Base-by-base conservation (phyloP, 2,329 filamentous ascomycete species). In the Scedosporium aurantiacum region DNA sequence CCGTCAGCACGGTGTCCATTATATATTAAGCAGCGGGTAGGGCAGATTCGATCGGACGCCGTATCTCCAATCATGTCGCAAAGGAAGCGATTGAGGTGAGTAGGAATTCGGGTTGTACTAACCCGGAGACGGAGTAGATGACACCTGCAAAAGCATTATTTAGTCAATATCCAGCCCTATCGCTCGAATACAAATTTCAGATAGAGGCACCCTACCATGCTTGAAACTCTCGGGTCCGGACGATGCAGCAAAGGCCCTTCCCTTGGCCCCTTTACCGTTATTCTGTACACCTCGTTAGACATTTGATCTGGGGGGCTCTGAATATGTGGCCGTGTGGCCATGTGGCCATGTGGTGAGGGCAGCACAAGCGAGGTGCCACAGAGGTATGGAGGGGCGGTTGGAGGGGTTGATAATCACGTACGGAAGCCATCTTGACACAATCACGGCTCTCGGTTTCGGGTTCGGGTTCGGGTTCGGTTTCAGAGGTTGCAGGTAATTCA, bases 71-170 rank as follows among this genome's bases (percentile, higher is more conserved):
- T 21, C 43, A 47, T 14, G n/a, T 21, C n/a, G 43, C n/a, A 21
- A 47, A 47, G 18, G n/a, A 7, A 3, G 28, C 32, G 52, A 62
- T 62, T 50, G 54, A 54, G 57, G 52, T 57, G 57, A 18, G 59
- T 59, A 57, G 52, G 27, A 41, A 40, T 40, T 45, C 55, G 52
- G 32, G 50, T 43, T 63, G 64, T 65, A 80, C 80, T 73, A 68
- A 84, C 81, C 86, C 86, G 66, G 81, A 83, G 67, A 84, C 75
- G 71, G 81, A 84, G 75, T 78, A 84, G 74, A 84, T 82, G 76
- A 82, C 83, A 79, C 81, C 81, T 83, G 66, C 21, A 64, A 64
- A 40, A 58, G 37, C 41, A 52, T 50, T 28, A 28, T 47, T 37
- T 37, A 28, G n/a, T n/a, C 7, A 55, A 7, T n/a, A 27, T 55